Evolutionary conservation across 495 filamentous ascomycete genomes (phyloP), one percentile per base, ranked within the genome.

Genomic region (Aspergillus sclerotioniger): DNA sequence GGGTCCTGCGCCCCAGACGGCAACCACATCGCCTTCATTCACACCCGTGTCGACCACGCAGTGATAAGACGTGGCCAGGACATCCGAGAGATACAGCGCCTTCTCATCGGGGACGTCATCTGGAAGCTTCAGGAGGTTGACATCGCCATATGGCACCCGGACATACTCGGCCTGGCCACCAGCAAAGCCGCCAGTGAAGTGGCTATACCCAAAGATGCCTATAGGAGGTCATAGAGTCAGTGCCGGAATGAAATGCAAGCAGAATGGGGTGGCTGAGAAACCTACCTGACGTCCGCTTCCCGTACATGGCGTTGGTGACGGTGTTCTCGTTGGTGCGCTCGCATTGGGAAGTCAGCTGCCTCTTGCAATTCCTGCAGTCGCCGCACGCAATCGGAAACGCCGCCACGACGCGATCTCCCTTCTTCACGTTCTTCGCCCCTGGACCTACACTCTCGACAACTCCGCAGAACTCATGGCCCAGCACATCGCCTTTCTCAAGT

Each of bases 391-490:
- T 96, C 64, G 92, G 90, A 78, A 96, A 96, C 9, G 85, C 87
- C 0, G 86, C 90, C 7, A 97, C 91, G 19, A 93, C 92, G 17
- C 92, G 77, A 55, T 93, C 83, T 15, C 91, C 92, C 15, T 72
- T 69, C 62, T 87, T 81, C 35, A 87, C 69, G 0, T 77, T 80
- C 49, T 72, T 85, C 3, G 87, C 82, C 0, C 61, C 80, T 0
- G 83, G 71, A 0, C 91, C 92, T 6, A 90, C 78, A 15, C 80
- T 76, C 32, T 94, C 90, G 6, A 95, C 86, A 16, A 90, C 71
- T 43, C 92, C 92, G 65, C 88, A 92, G 75, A 91, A 95, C 63
- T 96, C 92, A 68, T 96, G 91, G 46, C 92, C 92, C 0, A 96
- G 80, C 50, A 96, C 92, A 73, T 96, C 92, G 43, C 92, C 91